A percentile compares a stretch with the other conserved stretches of the same genome.
phyloP scores from a whole-genome alignment of 2,329 filamentous ascomycete species.

The Talaromyces sp. region DNA sequence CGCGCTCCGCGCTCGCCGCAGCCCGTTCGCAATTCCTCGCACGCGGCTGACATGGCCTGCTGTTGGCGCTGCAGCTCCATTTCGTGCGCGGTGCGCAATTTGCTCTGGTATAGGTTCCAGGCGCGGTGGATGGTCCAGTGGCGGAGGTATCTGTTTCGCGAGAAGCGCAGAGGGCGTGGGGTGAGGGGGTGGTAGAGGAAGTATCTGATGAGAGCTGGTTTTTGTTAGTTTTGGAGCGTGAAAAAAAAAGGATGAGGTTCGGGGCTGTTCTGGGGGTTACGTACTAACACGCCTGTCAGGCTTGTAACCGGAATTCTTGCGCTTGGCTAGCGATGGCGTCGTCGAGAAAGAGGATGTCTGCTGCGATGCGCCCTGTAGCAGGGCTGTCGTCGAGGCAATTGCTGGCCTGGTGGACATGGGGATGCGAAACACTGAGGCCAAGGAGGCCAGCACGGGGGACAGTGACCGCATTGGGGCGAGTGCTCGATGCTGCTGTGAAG shows the following conservation, averaged over 20 bases:
- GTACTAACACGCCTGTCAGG: slow-evolving; percentile 42
- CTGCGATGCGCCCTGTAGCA: slow-evolving; percentile 1
- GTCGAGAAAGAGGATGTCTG: slow-evolving; percentile 33
- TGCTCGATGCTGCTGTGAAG: background rate
- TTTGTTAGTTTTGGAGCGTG: background rate
- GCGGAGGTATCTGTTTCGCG: slow-evolving; percentile 76
- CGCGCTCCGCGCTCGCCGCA: slow-evolving; percentile 46
- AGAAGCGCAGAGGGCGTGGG: slow-evolving; percentile 78
- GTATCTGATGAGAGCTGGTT: slow-evolving; percentile 60
- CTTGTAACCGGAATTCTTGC: slow-evolving; percentile 24
- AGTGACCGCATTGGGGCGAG: slow-evolving; percentile 17
- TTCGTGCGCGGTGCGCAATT: slow-evolving; percentile 60
- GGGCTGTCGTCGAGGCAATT: slow-evolving; percentile 14
- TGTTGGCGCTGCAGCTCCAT: slow-evolving; percentile 73
- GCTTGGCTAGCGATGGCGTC: slow-evolving; percentile 33
- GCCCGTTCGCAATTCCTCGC: slow-evolving; percentile 68
- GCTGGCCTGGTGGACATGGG: slow-evolving; percentile 19
- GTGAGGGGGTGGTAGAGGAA: slow-evolving; percentile 64
- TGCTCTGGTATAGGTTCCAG: slow-evolving; percentile 74
- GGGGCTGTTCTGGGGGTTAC: slow-evolving; percentile 10
- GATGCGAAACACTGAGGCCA: slow-evolving; percentile 41
- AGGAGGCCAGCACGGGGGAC: slow-evolving; percentile 38
- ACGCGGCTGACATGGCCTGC: slow-evolving; percentile 76
- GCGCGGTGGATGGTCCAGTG: slow-evolving; percentile 99
- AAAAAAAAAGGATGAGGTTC: background rate